Evolutionary conservation across 805 yeast genomes (phyloP), one percentile per base, ranked within the genome.

Genomic region (Nakazawaea anatomiae): DNA sequence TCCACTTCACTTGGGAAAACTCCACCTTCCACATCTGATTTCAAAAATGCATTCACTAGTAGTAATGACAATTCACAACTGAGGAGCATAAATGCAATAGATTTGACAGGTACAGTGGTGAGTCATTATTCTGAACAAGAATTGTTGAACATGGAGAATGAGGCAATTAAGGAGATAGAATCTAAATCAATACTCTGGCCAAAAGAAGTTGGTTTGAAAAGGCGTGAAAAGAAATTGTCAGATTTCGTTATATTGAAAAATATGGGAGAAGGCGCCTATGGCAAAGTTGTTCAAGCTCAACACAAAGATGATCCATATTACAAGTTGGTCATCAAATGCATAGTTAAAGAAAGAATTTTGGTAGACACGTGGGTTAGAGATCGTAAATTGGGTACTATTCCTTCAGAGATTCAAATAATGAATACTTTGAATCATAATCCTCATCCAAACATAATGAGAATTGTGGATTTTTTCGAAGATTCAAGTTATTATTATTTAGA

Each of bases 281-380:
- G 99, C 10, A 88, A 89, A 62, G 99, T 94, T 18, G 85, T 89
- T 29, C 74, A 89, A 28, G 94, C 88, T 4, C 78, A 78, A 63
- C 87, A 85, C 60, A 79, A 76, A 44, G 72, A 75, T 30, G 89
- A 87, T 57, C 75, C 79, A 0, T 67, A 68, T 2, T 84, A 87
- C 63, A 78, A 75, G 54, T 85, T 89, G 40, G 88, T 94, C 14
- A 80, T 91, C 52, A 94, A 94, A 66, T 83, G 95, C 58, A 94
- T 94, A 46, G 87, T 88, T 63, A 94, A 94, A 61, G 96, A 89
- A 58, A 77, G 96, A 52, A 94, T 94, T 59, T 72, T 94, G 60
- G 97, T 94, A 9, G 99, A 94, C 65, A 90, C 98, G 0, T 94
- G 99, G 99, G 96, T 90, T 2, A 75, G 98, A 50, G 98, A 94